phyloP scores from a whole-genome alignment of 106 monocot genomes.

The Dioscorea zingiberensis region DNA sequence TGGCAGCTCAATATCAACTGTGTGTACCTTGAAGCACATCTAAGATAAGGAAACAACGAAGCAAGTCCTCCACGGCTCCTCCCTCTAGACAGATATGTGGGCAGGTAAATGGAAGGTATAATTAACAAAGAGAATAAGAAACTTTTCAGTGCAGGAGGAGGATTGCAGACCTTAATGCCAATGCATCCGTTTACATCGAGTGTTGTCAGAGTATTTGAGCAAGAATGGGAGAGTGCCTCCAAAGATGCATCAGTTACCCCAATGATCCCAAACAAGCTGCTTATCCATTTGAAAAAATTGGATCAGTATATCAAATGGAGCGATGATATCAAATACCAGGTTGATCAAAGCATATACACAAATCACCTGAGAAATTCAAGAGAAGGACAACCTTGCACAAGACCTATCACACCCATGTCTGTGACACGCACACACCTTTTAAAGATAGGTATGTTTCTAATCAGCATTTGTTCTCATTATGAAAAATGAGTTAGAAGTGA shows the following conservation, averaged over 20 bases:
- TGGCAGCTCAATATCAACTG: conserved; percentile 24
- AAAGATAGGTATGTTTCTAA: background rate
- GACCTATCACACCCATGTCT: conserved; percentile 55
- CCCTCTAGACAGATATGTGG: conserved; percentile 29
- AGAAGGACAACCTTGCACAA: conserved; percentile 63
- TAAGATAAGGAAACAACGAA: conserved; percentile 52
- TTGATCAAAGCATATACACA: background rate
- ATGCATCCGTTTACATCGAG: conserved; percentile 94
- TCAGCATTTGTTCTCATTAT: too few species aligned
- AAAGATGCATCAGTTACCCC: conserved; percentile 76
- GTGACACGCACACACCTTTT: conserved; percentile 83
- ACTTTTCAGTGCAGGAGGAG: background rate
- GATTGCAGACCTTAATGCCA: conserved; percentile 65
- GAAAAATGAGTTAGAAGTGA: too few species aligned
- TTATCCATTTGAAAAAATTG: background rate
- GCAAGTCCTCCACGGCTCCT: conserved; percentile 70
- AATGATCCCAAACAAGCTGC: conserved; percentile 92
- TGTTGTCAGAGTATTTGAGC: conserved; percentile 67
- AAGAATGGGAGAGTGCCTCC: conserved; percentile 54
- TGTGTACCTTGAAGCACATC: conserved; percentile 95
- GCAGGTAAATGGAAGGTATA: background rate
- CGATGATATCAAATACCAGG: background rate
- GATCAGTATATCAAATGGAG: too few species aligned
- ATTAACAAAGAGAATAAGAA: background rate
- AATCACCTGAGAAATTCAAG: conserved; percentile 84